These are phyloP conservation scores for Chloropicon primus DNA, from an alignment of 139 green algal genomes.

Conservation along the genomic window DNA sequence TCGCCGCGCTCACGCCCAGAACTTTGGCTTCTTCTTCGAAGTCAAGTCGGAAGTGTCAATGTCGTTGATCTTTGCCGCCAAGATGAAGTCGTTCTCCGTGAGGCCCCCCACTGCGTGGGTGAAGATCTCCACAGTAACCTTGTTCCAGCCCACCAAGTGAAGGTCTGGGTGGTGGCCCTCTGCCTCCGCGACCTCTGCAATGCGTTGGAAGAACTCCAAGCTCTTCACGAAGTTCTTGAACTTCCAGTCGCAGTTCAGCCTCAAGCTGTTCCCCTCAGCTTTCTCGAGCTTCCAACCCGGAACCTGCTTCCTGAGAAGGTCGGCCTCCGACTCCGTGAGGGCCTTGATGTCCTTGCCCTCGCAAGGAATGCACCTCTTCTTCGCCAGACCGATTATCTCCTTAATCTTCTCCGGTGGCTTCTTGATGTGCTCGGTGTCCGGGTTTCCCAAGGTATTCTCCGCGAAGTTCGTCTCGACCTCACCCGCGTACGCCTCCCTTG, in stretches of 20 bases:
- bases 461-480: slow-evolving; percentile 75
- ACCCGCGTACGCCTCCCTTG: slow-evolving; percentile 58
- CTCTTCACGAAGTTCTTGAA: slow-evolving; percentile 28
- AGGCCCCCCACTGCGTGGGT: slow-evolving; percentile 56
- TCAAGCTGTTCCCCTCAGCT: neutral
- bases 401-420: slow-evolving; percentile 29
- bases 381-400: slow-evolving; percentile 25
- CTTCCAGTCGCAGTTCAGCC: neutral
- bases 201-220: slow-evolving; percentile 42
- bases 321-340: slow-evolving; percentile 16
- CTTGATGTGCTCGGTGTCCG: slow-evolving; percentile 81
- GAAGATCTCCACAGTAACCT: slow-evolving; percentile 37
- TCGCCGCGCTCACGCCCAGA: neutral
- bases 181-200: slow-evolving; percentile 43
- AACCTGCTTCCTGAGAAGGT: slow-evolving; percentile 33
- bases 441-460: slow-evolving; percentile 70
- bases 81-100: slow-evolving; percentile 88
- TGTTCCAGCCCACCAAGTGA: slow-evolving; percentile 40
- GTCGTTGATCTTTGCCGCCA: slow-evolving; percentile 66
- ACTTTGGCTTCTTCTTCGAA: slow-evolving; percentile 22
- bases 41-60: slow-evolving; percentile 40
- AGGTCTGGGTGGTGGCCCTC: slow-evolving; percentile 56
- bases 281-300: slow-evolving; percentile 41
- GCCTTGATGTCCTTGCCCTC: slow-evolving; percentile 13
- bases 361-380: slow-evolving; percentile 35